These are phyloP conservation scores for Trichoderma sp. DNA, from an alignment of 2,329 filamentous ascomycete genomes.

Conservation along the genomic window DNA sequence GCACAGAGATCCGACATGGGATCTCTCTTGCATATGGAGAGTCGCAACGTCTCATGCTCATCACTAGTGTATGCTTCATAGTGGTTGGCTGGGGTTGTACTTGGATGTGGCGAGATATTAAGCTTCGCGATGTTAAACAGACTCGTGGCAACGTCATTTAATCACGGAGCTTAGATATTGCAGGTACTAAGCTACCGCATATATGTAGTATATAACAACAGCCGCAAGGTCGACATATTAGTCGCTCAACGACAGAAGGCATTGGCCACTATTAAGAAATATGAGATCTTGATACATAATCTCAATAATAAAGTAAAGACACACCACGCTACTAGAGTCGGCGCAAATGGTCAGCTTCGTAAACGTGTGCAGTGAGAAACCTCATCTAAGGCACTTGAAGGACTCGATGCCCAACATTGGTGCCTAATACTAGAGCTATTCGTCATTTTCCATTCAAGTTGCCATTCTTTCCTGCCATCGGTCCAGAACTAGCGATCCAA, in stretches of 20 bases:
- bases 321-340: background rate
- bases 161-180: background rate
- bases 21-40: conserved; percentile 61
- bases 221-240: background rate
- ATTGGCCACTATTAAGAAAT: too few species aligned
- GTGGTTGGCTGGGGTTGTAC: conserved; percentile 36
- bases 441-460: background rate
- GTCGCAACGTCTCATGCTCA: conserved; percentile 51
- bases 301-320: too few species aligned
- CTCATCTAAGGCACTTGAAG: background rate
- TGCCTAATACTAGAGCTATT: background rate
- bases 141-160: conserved; percentile 41
- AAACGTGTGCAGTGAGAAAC: background rate
- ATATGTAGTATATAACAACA: background rate
- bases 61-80: conserved; percentile 47
- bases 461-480: background rate
- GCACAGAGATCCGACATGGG: conserved; percentile 49
- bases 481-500: background rate
- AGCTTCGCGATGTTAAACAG: conserved; percentile 46
- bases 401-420: background rate
- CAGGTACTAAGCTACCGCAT: background rate
- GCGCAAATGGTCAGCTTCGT: background rate
- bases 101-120: conserved; percentile 52
- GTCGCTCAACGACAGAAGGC: background rate
- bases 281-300: too few species aligned